Evolutionary conservation across 2,329 filamentous ascomycete species (phyloP).

Genomic region (Fusarium sarcochroum): DNA sequence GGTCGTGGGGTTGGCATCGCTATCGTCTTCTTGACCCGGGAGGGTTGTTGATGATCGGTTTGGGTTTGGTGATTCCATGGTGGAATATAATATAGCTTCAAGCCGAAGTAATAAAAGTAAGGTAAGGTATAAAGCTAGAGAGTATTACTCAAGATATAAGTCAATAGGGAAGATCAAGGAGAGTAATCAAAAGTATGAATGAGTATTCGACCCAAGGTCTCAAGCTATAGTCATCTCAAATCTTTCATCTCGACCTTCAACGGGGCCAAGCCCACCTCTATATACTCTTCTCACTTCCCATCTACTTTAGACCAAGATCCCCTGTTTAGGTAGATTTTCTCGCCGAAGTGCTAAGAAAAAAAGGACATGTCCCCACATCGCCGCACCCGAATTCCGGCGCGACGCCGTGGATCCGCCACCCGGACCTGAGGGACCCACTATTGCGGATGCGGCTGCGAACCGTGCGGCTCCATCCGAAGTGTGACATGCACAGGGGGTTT

Average conservation of each 20-base stretch:
- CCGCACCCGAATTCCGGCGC: conserved; percentile 35
- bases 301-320: background rate
- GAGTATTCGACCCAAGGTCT: conserved; percentile 28
- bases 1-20: conserved; percentile 7
- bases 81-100: background rate
- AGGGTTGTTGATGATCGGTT: conserved; percentile 40
- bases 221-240: conserved; percentile 17
- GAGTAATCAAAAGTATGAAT: background rate
- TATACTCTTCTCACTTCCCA: conserved; percentile 24
- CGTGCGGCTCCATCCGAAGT: conserved; percentile 41
- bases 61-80: conserved; percentile 31
- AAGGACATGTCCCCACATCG: conserved; percentile 13
- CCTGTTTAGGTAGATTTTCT: background rate
- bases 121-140: background rate
- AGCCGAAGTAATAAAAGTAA: background rate
- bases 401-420: conserved; percentile 28
- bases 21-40: conserved; percentile 26
- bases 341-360: background rate
- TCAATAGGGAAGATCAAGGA: background rate
- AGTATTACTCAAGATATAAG: conserved; percentile 1
- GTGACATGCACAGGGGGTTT: conserved; percentile 9
- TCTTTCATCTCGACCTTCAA: background rate
- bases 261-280: conserved; percentile 33
- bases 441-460: conserved; percentile 34
- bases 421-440: conserved; percentile 1